Evolutionary conservation across 768 basidiomycete genomes (phyloP), one percentile per base, ranked within the genome.

Genomic region (Pholiota microspora): DNA sequence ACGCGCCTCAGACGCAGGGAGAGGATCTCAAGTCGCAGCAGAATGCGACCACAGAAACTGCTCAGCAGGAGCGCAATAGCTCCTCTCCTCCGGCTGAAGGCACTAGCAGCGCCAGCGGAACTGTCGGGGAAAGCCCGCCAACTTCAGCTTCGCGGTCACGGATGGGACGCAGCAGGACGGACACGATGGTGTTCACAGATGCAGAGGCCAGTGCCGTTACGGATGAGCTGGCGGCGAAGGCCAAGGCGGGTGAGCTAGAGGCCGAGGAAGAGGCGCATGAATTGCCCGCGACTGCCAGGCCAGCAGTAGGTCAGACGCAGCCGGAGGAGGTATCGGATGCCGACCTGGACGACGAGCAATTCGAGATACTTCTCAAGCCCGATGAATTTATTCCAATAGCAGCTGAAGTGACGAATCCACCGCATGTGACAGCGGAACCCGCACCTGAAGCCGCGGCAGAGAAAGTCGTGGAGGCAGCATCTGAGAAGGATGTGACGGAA

Each of bases 181-280:
- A 88, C 59, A 90, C 88, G 2, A 89, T 90, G 88, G 79, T 89
- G 18, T 79, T 82, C 59, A 82, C 79, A 35, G 77, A 78, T 27
- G 67, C 69, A 0, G 67, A 65, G 35, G 63, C 59, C 4, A 60
- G 44, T 50, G 63, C 63, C 9, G 64, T 73, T 6, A 67, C 62
- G 10, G 75, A 75, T 47, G 75, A 73, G 49, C 62, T 73, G 2
- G 65, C 68, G 4, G 59, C 59, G 18, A 42, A 42, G 16, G 64
- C 62, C 8, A 51, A 44, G 13, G 59, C 55, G 8, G 64, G 56
- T 10, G 62, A 62, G 49, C 55, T 59, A 18, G 60, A 67, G 34
- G 48, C 53, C 2, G 56, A 58, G 2, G 34, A 55, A n/a, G n/a
- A n/a, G 13, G 60, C 62, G 44, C 9, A 36, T 2, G 66, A 57